Evolutionary conservation across 169 alveolate genomes (phyloP).

Genomic region (Theileria parva): DNA sequence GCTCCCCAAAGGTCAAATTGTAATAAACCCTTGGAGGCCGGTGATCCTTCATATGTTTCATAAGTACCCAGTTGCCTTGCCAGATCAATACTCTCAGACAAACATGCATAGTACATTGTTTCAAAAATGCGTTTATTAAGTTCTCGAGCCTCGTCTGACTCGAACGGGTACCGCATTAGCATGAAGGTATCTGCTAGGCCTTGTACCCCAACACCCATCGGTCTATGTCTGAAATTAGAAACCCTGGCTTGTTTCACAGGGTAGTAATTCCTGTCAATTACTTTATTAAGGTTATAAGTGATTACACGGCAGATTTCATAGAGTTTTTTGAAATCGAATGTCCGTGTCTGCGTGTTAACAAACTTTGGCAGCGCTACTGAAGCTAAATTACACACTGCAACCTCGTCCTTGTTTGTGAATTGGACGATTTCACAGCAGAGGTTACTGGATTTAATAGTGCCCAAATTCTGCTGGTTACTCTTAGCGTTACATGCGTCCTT

Average conservation of each 20-base stretch:
- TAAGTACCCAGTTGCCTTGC: constrained; percentile 93
- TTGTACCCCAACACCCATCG: constrained; percentile 98
- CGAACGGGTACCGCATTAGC: constrained; percentile 93
- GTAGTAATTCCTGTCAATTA: constrained; percentile 95
- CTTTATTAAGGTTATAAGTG: constrained; percentile 91
- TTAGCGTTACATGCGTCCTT: constrained; percentile 93
- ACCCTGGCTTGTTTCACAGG: constrained; percentile 92
- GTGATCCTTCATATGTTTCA: constrained; percentile 93
- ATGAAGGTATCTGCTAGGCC: constrained; percentile 98
- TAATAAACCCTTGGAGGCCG: constrained; percentile 93
- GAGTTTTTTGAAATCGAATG: constrained; percentile 80
- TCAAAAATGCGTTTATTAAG: constrained; percentile 94
- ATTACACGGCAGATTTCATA: constrained; percentile 88
- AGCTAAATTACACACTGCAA: constrained; percentile 99
- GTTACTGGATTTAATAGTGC: constrained; percentile 94
- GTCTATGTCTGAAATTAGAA: constrained; percentile 95
- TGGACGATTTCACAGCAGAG: constrained; percentile 97
- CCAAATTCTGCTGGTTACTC: constrained; percentile 96
- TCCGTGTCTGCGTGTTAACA: constrained; percentile 70
- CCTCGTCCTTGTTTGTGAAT: constrained; percentile 95
- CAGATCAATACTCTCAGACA: constrained; percentile 90
- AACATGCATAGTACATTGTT: constrained; percentile 96
- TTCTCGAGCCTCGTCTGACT: constrained; percentile 90
- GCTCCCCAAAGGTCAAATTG: constrained; percentile 97
- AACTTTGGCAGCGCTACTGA: constrained; percentile 90